Percentiles rank a stretch among this genome's conserved stretches.
Evolutionary conservation across 2,329 filamentous ascomycete species (phyloP).

Genomic region (Epichloe bromicola): DNA sequence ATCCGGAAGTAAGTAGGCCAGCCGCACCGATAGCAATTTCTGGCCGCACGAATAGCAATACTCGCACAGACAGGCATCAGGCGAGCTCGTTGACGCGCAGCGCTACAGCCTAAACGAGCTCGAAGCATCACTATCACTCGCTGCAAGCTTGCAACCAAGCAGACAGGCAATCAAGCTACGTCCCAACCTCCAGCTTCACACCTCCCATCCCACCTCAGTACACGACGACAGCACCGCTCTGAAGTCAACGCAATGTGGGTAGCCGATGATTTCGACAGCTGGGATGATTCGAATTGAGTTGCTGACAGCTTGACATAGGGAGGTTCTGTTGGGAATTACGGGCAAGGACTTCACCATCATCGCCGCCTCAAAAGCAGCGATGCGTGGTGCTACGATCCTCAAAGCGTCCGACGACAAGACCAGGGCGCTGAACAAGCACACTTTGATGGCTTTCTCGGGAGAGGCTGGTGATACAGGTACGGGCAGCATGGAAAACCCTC

Average conservation of each 20-base stretch:
- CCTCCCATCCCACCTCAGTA: not conserved
- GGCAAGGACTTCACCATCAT: constrained; percentile 99
- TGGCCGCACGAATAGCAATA: too few species aligned
- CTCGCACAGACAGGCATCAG: not conserved
- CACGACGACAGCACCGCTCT: not conserved
- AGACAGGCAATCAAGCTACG: not conserved
- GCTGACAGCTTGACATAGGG: constrained; percentile 43
- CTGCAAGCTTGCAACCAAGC: not conserved
- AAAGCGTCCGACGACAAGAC: constrained; percentile 97
- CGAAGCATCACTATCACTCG: constrained; percentile 2
- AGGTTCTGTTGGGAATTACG: constrained; percentile 94
- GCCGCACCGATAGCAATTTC: too few species aligned
- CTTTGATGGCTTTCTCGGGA: constrained; percentile 86
- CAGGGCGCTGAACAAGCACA: constrained; percentile 80
- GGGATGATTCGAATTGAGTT: not conserved
- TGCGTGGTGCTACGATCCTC: constrained; percentile 92
- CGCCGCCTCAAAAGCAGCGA: constrained; percentile 92
- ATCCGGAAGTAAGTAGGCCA: too few species aligned
- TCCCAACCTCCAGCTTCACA: constrained; percentile 3
- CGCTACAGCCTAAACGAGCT: constrained; percentile 22
- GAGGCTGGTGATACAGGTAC: constrained; percentile 90
- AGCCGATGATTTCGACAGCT: not conserved
- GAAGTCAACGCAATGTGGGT: constrained; percentile 5
- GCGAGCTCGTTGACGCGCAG: constrained; percentile 22
- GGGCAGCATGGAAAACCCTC: constrained; percentile 9